Conservation (phyloP, 192 early-diverging fungal genomes). For the Coemansia brasiliensis region DNA sequence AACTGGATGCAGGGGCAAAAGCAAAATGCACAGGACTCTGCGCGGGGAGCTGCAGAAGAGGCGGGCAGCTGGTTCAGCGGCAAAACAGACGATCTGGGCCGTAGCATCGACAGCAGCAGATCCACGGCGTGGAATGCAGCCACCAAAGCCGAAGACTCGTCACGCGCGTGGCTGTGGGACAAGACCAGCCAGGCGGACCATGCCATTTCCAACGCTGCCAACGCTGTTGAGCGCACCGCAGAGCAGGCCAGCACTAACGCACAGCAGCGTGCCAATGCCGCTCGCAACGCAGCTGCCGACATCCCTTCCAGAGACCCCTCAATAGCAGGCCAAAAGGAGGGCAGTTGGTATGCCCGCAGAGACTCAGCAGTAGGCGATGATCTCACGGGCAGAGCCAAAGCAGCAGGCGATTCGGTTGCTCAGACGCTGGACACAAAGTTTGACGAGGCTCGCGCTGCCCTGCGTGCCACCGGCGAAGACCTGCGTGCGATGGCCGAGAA, state of each 20-base stretch:
- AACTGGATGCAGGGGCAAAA: slow-evolving; percentile 10
- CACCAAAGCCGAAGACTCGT: slow-evolving; percentile 1
- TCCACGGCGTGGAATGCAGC: slow-evolving; percentile 1
- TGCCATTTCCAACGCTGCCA: slow-evolving; percentile 21
- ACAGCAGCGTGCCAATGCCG: slow-evolving; percentile 8
- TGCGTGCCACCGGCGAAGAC: slow-evolving; percentile 24
- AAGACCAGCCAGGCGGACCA: slow-evolving; percentile 17
- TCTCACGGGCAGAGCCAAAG: not conserved
- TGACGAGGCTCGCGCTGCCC: slow-evolving; percentile 32
- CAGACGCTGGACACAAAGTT: slow-evolving; percentile 38
- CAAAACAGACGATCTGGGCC: slow-evolving; percentile 12
- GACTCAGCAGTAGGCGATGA: slow-evolving; percentile 23
- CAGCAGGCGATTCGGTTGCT: slow-evolving; percentile 16
- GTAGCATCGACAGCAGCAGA: not conserved
- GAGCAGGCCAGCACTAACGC: slow-evolving; percentile 15
- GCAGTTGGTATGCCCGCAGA: slow-evolving; percentile 12
- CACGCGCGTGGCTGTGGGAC: slow-evolving; percentile 19
- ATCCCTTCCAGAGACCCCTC: too few species aligned
- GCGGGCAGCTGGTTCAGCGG: slow-evolving; percentile 20
- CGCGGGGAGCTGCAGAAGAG: slow-evolving; percentile 6
- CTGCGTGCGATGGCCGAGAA: slow-evolving; percentile 30
- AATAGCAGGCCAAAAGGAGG: not conserved
- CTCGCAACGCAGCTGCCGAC: not conserved
- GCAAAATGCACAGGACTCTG: not conserved
- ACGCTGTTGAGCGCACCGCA: slow-evolving; percentile 7